These are phyloP conservation scores for Gamarada debralockiae DNA, from an alignment of 495 filamentous ascomycete species.

Conservation along the genomic window DNA sequence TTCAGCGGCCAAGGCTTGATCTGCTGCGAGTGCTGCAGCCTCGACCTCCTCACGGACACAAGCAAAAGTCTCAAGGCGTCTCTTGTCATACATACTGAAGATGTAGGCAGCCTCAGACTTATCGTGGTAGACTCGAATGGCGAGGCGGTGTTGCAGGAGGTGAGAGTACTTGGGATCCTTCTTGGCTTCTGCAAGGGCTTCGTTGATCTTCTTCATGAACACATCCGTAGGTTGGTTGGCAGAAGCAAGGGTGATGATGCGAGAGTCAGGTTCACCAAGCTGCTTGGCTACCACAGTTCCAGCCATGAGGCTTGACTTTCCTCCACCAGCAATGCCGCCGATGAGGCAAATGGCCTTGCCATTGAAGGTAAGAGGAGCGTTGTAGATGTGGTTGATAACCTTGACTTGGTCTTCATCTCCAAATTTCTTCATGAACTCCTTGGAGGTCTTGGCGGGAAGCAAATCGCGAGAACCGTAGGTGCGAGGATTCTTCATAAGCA, in stretches of 20 bases:
- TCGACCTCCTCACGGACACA: too few relatives aligned
- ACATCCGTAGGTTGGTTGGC: not conserved
- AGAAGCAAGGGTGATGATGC: not conserved
- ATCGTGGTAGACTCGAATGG: not conserved
- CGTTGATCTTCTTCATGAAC: not conserved
- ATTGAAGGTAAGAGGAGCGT: not conserved
- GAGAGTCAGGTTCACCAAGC: not conserved
- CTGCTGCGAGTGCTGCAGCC: too few relatives aligned
- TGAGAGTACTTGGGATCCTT: not conserved
- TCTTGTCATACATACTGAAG: not conserved
- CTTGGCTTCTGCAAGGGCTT: not conserved
- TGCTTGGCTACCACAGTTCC: not conserved
- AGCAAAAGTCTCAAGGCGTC: too few relatives aligned
- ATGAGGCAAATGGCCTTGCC: not conserved
- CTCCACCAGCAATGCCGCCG: not conserved
- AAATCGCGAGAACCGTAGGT: not conserved
- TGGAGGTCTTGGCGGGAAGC: not conserved
- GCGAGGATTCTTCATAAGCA: not conserved
- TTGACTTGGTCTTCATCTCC: not conserved
- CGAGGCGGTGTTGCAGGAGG: not conserved
- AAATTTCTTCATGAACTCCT: not conserved
- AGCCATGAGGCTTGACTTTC: not conserved
- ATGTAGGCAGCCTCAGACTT: not conserved
- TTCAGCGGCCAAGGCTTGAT: too few relatives aligned
- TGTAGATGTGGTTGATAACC: not conserved